Evolutionary conservation across 257 asterid genomes (phyloP), one percentile per base, ranked within the genome.

Genomic region (Echites panduratus): DNA sequence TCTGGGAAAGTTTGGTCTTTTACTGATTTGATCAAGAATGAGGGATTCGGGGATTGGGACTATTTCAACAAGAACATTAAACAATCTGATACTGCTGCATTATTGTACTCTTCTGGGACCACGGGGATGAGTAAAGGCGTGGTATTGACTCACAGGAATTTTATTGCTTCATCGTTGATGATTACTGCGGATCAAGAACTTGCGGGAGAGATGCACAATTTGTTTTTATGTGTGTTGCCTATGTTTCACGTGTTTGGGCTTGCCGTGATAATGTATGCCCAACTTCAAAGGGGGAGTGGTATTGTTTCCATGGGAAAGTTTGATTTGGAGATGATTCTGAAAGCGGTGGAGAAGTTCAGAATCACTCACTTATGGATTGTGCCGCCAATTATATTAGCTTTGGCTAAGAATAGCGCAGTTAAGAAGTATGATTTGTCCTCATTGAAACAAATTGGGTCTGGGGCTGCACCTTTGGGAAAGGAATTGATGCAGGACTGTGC

Each of bases 191-290:
- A 95, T 76, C 96, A 91, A 78, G 98, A 91, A 3, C n/a, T 65
- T 49, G 86, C 81, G 0, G 92, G 96, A 0, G 99, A 89, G 24
- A 53, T 70, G 81, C 77, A 88, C 67, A 82, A 81, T 70, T 78
- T 81, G 78, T 90, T 76, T 72, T 66, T 92, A 63, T 86, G 96
- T 64, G 81, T 90, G 13, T 68, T 92, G 85, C 99, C 99, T 13
- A 92, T 92, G 98, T 95, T 92, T 79, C 99, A 95, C 73, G 98
- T 89, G 79, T 90, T 92, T 75, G 99, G 98, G 17, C 86, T 92
- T 5, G 77, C 90, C 2, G 85, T 90, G 74, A 87, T 95, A 80
- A 66, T 90, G 87, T 84, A 70, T 67, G 68, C 98, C 12, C 95
- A 91, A 81, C 87, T 95, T 83, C 98, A 87, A 75, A 90, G 97